phyloP scores from a whole-genome alignment of 352 stramenopile genomes.

The Phytophthora rubi region DNA sequence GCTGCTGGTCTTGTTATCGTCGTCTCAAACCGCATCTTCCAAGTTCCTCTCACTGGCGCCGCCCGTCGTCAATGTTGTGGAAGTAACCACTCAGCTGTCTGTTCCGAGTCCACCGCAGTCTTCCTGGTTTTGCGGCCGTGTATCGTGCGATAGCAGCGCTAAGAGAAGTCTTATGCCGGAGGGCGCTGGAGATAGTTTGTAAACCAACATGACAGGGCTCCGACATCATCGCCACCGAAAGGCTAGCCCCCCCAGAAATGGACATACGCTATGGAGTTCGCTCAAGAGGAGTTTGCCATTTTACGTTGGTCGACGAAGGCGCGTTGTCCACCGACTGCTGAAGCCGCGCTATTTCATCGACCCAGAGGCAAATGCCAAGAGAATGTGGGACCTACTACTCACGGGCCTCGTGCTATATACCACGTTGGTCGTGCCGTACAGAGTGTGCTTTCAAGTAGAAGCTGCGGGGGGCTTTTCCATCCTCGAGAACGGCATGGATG shows the following conservation, averaged over 20 bases:
- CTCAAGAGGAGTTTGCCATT: conserved; percentile 63
- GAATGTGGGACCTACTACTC: conserved; percentile 73
- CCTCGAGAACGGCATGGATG: conserved; percentile 70
- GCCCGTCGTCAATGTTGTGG: conserved; percentile 42
- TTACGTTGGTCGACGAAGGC: conserved; percentile 52
- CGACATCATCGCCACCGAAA: conserved; percentile 24
- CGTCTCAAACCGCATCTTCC: conserved; percentile 11
- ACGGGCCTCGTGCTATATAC: conserved; percentile 78
- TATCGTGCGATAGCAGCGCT: not conserved
- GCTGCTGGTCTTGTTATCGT: conserved; percentile 17
- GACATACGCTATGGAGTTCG: conserved; percentile 52
- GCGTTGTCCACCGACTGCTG: conserved; percentile 21
- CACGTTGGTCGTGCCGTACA: conserved; percentile 74
- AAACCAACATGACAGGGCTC: conserved; percentile 31
- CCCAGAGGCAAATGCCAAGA: conserved; percentile 61
- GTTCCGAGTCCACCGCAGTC: conserved; percentile 22
- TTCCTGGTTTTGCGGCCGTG: conserved; percentile 5
- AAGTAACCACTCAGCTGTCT: conserved; percentile 21
- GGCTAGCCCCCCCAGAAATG: conserved; percentile 42
- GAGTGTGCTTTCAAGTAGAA: conserved; percentile 79
- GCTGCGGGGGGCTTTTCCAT: conserved; percentile 51
- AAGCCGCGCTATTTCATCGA: conserved; percentile 67
- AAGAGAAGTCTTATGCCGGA: conserved; percentile 25
- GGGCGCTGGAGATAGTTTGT: conserved; percentile 7
- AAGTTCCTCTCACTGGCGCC: conserved; percentile 17